phyloP scores from a whole-genome alignment of 148 eudicot genomes.

The Silene latifolia region DNA sequence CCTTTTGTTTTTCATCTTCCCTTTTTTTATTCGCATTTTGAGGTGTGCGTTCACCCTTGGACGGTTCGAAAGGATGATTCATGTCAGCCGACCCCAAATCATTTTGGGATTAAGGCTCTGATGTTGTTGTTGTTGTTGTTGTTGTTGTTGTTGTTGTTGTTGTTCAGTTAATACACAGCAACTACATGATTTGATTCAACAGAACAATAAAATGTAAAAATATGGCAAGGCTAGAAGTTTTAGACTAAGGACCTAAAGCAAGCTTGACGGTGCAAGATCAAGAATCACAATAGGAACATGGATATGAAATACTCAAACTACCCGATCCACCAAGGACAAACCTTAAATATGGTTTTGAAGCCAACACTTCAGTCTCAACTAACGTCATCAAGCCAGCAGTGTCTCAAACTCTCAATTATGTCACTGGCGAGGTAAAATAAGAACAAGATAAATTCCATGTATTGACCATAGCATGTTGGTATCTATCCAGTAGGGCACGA shows the following conservation, averaged over 20 bases:
- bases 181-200: not conserved
- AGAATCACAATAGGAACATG: not conserved
- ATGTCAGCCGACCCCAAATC: too few relatives aligned
- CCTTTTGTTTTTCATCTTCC: too few relatives aligned
- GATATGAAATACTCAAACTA: not conserved
- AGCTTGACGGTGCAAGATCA: not conserved
- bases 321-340: not conserved
- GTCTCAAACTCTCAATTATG: not conserved
- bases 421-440: not conserved
- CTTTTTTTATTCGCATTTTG: too few relatives aligned
- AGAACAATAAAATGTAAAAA: not conserved
- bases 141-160: too few relatives aligned
- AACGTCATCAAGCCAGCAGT: not conserved
- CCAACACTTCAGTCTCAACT: not conserved
- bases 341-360: not conserved
- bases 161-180: not conserved
- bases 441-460: not conserved
- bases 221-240: not conserved
- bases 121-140: too few relatives aligned
- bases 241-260: not conserved
- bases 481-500: not conserved
- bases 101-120: too few relatives aligned
- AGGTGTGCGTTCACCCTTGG: too few relatives aligned
- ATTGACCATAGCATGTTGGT: not conserved
- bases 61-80: too few relatives aligned